These are phyloP conservation scores for Achaetomium macrosporum DNA, from an alignment of 2,329 filamentous ascomycete species.

Conservation along the genomic window DNA sequence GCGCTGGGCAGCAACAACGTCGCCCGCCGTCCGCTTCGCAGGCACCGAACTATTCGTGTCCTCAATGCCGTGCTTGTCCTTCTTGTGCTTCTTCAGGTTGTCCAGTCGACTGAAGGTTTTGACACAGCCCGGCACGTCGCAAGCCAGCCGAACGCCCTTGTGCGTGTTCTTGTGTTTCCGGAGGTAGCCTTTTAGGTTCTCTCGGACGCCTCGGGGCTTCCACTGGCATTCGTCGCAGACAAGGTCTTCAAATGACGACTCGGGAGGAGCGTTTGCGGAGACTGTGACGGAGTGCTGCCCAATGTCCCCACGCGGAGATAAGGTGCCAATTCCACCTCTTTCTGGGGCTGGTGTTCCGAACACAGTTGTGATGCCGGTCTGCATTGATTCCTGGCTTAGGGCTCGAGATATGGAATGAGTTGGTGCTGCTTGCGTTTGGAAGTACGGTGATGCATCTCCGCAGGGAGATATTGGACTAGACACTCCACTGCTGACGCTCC, in stretches of 20 bases:
- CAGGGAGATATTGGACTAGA: slow-evolving; percentile 18
- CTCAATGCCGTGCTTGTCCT: slow-evolving; percentile 28
- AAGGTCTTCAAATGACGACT: slow-evolving; percentile 23
- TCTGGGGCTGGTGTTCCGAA: slow-evolving; percentile 16
- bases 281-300: slow-evolving; percentile 8
- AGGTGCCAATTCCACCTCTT: slow-evolving; percentile 3
- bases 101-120: slow-evolving; percentile 29
- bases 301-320: slow-evolving; percentile 15
- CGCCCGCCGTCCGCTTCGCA: slow-evolving; percentile 17
- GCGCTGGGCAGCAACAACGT: slow-evolving; percentile 9
- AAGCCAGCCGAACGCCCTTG: slow-evolving; percentile 25
- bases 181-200: slow-evolving; percentile 28
- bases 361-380: slow-evolving; percentile 10
- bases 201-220: slow-evolving; percentile 27
- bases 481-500: slow-evolving; percentile 3
- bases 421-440: slow-evolving; percentile 8
- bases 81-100: slow-evolving; percentile 29
- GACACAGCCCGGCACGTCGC: slow-evolving; percentile 25
- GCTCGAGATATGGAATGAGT: slow-evolving; percentile 16
- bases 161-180: slow-evolving; percentile 31
- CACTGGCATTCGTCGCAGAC: slow-evolving; percentile 28
- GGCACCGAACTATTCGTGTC: slow-evolving; percentile 17
- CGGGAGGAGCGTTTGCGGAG: slow-evolving; percentile 6
- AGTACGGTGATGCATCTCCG: slow-evolving; percentile 14
- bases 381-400: slow-evolving; percentile 22